phyloP scores from a whole-genome alignment of 2,329 filamentous ascomycete genomes.

The Scedosporium minutisporum region DNA sequence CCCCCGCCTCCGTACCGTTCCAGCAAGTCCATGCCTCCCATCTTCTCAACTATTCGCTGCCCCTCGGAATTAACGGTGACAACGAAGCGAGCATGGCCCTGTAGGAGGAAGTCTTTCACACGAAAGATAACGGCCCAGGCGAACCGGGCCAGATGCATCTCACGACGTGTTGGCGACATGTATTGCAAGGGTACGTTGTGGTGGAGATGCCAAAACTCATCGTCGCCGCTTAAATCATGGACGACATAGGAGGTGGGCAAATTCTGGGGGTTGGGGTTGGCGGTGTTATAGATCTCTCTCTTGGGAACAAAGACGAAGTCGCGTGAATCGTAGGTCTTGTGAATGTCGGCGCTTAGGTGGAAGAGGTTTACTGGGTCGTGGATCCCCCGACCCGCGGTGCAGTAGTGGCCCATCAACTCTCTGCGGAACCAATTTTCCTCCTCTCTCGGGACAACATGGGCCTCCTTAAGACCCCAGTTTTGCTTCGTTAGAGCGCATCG shows the following conservation, averaged over 20 bases:
- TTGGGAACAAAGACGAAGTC: neutral
- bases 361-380: neutral
- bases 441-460: neutral
- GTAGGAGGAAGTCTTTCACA: neutral
- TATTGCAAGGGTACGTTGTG: neutral
- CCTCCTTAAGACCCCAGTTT: neutral
- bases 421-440: neutral
- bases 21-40: neutral
- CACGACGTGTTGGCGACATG: neutral
- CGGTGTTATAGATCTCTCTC: neutral
- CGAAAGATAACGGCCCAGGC: neutral
- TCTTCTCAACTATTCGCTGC: neutral
- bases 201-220: neutral
- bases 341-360: neutral
- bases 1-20: neutral
- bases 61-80: neutral
- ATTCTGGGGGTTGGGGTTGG: neutral
- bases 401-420: neutral
- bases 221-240: neutral
- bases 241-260: neutral
- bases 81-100: neutral
- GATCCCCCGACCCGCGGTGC: neutral
- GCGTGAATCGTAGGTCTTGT: neutral
- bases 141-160: neutral
- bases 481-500: neutral